Evolutionary conservation across 345 rosid species (phyloP), one percentile per base, ranked within the genome.

Genomic region (Citrus maxima): DNA sequence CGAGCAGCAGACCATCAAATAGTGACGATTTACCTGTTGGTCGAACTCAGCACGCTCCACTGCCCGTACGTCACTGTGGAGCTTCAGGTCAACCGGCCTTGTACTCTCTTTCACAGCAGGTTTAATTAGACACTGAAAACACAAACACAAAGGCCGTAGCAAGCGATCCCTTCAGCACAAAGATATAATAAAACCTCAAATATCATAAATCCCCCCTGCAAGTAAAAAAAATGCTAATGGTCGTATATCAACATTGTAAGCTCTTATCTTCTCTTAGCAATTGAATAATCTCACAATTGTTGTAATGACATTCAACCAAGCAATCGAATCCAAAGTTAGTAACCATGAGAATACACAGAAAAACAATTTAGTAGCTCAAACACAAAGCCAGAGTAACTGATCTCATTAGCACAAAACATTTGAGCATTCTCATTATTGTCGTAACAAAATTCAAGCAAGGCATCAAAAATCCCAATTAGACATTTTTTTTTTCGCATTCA

Each of bases 41-140:
- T 94, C 98, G 85, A 97, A 97, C 86, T 91, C 98, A 54, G 97
- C 92, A 4, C 98, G 95, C 81, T 93, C 99, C 58, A 81, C 83
- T 34, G 98, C 99, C 38, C 98, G 87, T 67, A 93, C 27, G 70
- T 97, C 98, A 79, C 86, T 89, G 78, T 84, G 91, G 25, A 96
- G 98, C 88, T 84, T 90, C 73, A 87, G 82, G 82, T 93, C 98
- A 13, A 89, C 4, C 2, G 98, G 95, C 79, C 61, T 87, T 35
- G 99, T 97, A 77, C 51, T 86, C 74, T 90, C 98, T 84, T 89
- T 97, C 70, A 92, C 92, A 4, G 83, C 87, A 83, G 98, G 98
- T 73, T 86, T 90, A 65, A 90, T 77, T 80, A 88, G 83, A 75
- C 78, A 85, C 98, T 96, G 90, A 67, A 77, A 81, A 76, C 46